Evolutionary conservation across 2,329 filamentous ascomycete genomes (phyloP).

Genomic region (Zymoseptoria tritici): DNA sequence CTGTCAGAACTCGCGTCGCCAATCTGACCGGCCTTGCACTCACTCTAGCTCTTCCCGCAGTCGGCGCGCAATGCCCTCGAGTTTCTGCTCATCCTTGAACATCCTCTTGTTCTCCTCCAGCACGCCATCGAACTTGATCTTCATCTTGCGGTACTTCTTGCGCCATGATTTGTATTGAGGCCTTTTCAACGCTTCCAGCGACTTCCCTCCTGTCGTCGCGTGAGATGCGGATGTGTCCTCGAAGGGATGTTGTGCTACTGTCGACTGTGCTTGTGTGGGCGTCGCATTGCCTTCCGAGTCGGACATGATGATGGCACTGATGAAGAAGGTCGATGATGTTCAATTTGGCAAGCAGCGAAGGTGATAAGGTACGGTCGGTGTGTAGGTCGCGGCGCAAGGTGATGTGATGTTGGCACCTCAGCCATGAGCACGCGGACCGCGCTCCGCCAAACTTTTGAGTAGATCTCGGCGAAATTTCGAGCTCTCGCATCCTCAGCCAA

Average conservation of each 20-base stretch:
- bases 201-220: slow-evolving; percentile 17
- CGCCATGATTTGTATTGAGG: slow-evolving; percentile 33
- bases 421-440: background rate
- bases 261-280: slow-evolving; percentile 9
- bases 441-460: background rate
- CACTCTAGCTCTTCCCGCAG: slow-evolving; percentile 92
- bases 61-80: slow-evolving; percentile 70
- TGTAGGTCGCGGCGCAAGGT: background rate
- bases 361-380: background rate
- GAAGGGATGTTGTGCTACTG: slow-evolving; percentile 1
- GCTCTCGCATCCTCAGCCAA: background rate
- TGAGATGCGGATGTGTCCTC: background rate
- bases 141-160: slow-evolving; percentile 94
- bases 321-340: background rate
- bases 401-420: background rate
- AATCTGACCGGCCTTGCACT: slow-evolving; percentile 26
- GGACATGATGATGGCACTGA: slow-evolving; percentile 18
- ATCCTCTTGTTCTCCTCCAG: slow-evolving; percentile 76
- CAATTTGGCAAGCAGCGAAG: background rate
- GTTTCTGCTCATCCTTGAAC: slow-evolving; percentile 73
- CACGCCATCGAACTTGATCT: slow-evolving; percentile 66
- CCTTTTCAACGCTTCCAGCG: slow-evolving; percentile 17
- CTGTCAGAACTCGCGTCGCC: slow-evolving; percentile 9
- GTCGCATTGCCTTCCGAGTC: slow-evolving; percentile 24
- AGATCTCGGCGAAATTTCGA: slow-evolving; percentile 2